These are phyloP conservation scores for Solanum pinnatisectum DNA, from an alignment of 257 asterid species.

Conservation along the genomic window DNA sequence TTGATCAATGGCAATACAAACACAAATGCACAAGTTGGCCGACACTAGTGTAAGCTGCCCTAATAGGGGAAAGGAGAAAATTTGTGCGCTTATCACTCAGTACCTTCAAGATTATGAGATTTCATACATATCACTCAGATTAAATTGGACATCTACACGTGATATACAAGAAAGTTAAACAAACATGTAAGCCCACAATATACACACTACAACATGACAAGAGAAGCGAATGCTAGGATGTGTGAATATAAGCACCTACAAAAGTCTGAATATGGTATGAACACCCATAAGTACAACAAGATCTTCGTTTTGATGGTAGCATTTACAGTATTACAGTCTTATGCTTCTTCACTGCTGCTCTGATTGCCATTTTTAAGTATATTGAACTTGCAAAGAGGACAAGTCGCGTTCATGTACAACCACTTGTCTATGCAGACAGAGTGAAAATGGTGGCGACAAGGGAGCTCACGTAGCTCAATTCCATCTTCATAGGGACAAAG, in stretches of 20 bases:
- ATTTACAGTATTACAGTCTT: neutral
- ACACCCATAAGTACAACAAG: neutral
- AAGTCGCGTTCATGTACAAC: constrained; percentile 87
- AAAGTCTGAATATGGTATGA: neutral
- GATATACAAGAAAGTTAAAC: neutral
- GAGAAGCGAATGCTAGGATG: neutral
- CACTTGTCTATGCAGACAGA: constrained; percentile 87
- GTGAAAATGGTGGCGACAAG: constrained; percentile 95
- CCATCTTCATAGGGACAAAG: constrained; percentile 85
- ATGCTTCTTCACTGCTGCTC: constrained; percentile 68
- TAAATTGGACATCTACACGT: neutral
- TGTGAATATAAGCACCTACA: constrained; percentile 6
- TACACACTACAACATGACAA: neutral
- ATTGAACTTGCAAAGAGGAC: constrained; percentile 93
- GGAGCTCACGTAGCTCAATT: constrained; percentile 84
- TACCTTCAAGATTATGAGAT: neutral
- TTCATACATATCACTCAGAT: neutral
- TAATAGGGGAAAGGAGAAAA: neutral
- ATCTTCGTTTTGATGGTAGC: neutral
- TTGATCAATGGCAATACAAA: neutral
- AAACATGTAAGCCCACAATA: neutral
- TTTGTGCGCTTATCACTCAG: neutral
- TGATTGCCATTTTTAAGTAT: constrained; percentile 65
- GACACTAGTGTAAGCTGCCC: neutral
- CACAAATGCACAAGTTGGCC: neutral